phyloP scores from a whole-genome alignment of 1,139 yeast species.

The Tardiomyces blankii region DNA sequence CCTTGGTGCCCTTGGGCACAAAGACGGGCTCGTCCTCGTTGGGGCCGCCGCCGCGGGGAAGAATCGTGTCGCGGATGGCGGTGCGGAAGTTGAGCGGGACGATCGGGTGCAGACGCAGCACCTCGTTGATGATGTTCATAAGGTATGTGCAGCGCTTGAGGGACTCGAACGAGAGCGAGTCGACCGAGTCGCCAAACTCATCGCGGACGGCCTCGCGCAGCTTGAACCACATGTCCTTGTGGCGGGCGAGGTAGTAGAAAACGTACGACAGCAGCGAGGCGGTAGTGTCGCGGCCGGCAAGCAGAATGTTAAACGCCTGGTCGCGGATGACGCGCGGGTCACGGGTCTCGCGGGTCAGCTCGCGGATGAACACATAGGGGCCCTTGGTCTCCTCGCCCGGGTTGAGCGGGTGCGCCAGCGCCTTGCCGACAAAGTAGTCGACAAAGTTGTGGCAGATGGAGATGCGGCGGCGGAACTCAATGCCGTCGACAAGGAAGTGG shows the following conservation, averaged over 20 bases:
- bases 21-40: constrained; percentile 11
- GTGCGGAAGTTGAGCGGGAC: constrained; percentile 45
- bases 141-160: constrained; percentile 41
- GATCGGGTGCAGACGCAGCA: constrained; percentile 43
- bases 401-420: constrained; percentile 7
- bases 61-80: constrained; percentile 26
- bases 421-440: constrained; percentile 21
- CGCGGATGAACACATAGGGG: constrained; percentile 36
- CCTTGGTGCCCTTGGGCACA: constrained; percentile 14
- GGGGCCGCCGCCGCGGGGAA: constrained; percentile 28
- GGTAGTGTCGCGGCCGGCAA: constrained; percentile 47
- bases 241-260: constrained; percentile 35
- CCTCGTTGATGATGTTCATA: constrained; percentile 39
- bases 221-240: constrained; percentile 26
- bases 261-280: constrained; percentile 39
- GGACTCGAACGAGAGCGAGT: constrained; percentile 33
- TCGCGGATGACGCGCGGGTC: constrained; percentile 37
- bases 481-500: constrained; percentile 27
- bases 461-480: constrained; percentile 24
- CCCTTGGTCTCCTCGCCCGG: constrained; percentile 1
- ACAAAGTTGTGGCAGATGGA: constrained; percentile 19
- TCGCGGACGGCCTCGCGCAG: constrained; percentile 17
- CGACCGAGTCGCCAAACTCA: constrained; percentile 17
- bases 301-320: constrained; percentile 37
- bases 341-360: constrained; percentile 37